Evolutionary conservation across 257 asterid genomes (phyloP), one percentile per base, ranked within the genome.

Genomic region (Solanum pinnatisectum): DNA sequence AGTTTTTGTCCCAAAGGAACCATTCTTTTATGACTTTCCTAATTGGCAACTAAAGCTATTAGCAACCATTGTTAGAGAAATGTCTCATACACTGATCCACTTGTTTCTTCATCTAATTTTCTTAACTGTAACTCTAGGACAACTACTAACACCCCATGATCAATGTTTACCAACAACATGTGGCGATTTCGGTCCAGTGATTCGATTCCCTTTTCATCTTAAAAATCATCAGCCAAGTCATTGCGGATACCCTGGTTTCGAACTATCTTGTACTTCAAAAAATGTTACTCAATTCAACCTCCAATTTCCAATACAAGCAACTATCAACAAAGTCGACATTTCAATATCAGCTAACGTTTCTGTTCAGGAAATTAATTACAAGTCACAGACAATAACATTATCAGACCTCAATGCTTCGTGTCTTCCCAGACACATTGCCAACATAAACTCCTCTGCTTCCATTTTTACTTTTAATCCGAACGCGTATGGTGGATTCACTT

Each of bases 151-250:
- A 65, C 93, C 88, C n/a, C 95, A 94, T 91, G 92, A 92, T 60
- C 91, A 91, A 39, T 95, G 98, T 84, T 86, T n/a, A 79, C 94
- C 94, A 77, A 84, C 94, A 32, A 94, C 90, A 82, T 95, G 98
- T 90, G 72, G 87, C 72, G 73, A 46, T 10, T 84, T 89, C 1
- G 96, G 95, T 87, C 98, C 95, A 10, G 82, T 73, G 2, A 87
- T 95, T 88, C 94, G 96, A 77, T 95, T 93, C 90, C 98, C 98
- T 14, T 94, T 94, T 93, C 87, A 90, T 67, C 87, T 94, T 5
- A 90, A 65, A 78, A 72, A 73, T 27, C 18, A 3, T 49, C 81
- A 86, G 59, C 81, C 81, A 86, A 72, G 68, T 42, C 81, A 77
- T 0, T 89, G 93, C 22, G 94, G 92, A 10, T 74, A 65, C 88